Evolutionary conservation across 768 basidiomycete genomes (phyloP).

Genomic region (Trametes maxima): DNA sequence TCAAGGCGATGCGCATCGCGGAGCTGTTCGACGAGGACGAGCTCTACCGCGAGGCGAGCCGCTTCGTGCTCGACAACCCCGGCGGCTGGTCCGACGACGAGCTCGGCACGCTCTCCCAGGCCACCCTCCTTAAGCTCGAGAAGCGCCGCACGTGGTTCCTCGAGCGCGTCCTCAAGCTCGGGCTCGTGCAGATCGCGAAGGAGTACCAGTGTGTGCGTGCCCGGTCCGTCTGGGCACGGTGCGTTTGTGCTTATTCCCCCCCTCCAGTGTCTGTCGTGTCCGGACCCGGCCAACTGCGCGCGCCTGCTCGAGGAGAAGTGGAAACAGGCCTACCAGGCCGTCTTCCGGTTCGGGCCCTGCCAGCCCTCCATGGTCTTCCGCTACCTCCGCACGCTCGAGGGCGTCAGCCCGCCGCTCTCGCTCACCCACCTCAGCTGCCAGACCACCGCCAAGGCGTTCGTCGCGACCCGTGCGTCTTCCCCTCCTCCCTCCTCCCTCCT

Average conservation of each 20-base stretch:
- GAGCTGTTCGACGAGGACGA: constrained; percentile 91
- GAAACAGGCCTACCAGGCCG: constrained; percentile 83
- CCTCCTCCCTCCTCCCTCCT: not conserved
- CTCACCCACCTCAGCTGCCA: constrained; percentile 89
- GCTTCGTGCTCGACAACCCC: constrained; percentile 92
- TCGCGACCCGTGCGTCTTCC: constrained; percentile 63
- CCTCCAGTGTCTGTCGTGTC: constrained; percentile 77
- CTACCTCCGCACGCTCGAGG: constrained; percentile 88
- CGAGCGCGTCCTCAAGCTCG: constrained; percentile 90
- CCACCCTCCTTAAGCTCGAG: constrained; percentile 87
- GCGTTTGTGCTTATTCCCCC: not conserved
- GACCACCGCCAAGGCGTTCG: constrained; percentile 85
- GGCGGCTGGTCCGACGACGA: constrained; percentile 84
- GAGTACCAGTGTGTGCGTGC: constrained; percentile 88
- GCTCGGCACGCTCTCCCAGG: constrained; percentile 75
- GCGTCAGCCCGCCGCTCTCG: constrained; percentile 84
- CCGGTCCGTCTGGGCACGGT: not conserved
- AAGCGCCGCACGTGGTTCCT: constrained; percentile 94
- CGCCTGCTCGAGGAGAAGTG: constrained; percentile 90
- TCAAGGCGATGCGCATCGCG: constrained; percentile 91
- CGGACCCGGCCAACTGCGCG: constrained; percentile 78
- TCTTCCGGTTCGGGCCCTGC: constrained; percentile 86
- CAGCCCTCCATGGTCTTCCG: constrained; percentile 93
- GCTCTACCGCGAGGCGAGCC: constrained; percentile 85
- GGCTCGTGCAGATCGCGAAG: constrained; percentile 83